phyloP scores from a whole-genome alignment of 306 rosid genomes.

The Dryas alaskensis region DNA sequence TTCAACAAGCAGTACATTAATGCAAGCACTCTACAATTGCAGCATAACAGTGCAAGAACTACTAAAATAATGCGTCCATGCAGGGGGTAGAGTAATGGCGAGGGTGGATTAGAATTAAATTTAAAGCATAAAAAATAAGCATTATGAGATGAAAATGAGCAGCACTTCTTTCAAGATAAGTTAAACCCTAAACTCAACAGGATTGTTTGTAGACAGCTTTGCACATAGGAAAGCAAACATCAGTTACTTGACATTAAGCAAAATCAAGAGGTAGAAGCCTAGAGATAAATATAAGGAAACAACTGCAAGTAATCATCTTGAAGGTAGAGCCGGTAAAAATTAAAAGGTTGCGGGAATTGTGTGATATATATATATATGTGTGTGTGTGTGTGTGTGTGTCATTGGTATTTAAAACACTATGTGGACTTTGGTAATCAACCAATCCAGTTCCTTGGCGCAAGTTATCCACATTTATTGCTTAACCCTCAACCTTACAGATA shows the following conservation, averaged over 20 bases:
- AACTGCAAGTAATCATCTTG: too few species aligned
- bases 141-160: background rate
- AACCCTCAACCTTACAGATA: too few species aligned
- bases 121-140: background rate
- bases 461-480: background rate
- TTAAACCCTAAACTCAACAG: too few species aligned
- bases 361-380: background rate
- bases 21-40: constrained; percentile 1
- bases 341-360: too few species aligned
- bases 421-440: background rate
- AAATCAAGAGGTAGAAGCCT: background rate
- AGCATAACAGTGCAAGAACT: background rate
- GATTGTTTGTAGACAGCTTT: background rate
- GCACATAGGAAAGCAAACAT: too few species aligned
- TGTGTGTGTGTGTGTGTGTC: background rate
- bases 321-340: too few species aligned
- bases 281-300: too few species aligned
- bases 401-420: background rate
- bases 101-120: background rate
- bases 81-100: background rate
- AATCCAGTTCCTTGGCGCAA: too few species aligned
- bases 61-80: background rate
- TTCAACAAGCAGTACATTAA: constrained; percentile 10
- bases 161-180: background rate
- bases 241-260: background rate